Evolutionary conservation across 345 rosid species (phyloP).

Genomic region (Eucalyptus decipiens): DNA sequence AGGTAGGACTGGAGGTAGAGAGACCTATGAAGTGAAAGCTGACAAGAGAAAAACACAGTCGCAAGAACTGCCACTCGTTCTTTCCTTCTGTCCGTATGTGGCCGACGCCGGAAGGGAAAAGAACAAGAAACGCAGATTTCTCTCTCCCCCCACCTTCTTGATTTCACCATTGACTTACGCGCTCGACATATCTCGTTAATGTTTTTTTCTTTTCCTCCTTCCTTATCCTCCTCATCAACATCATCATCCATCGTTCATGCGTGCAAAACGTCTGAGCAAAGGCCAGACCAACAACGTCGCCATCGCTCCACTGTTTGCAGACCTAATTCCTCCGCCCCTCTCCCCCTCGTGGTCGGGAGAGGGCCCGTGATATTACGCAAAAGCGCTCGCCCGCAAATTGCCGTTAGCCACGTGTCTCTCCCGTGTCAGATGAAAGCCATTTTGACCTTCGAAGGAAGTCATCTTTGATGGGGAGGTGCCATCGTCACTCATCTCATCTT

Average conservation of each 20-base stretch:
- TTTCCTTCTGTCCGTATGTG: background rate
- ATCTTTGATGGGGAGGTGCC: background rate
- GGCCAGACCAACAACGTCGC: background rate
- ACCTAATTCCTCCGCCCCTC: background rate
- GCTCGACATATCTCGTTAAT: background rate
- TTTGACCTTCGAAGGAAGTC: background rate
- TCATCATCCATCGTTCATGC: background rate
- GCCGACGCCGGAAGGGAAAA: background rate
- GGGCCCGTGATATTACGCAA: background rate
- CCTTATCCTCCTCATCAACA: background rate
- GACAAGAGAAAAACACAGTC: background rate
- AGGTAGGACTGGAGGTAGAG: background rate
- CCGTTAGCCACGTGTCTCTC: background rate
- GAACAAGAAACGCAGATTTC: background rate
- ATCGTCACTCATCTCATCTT: background rate
- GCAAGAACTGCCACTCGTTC: background rate
- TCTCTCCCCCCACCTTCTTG: background rate
- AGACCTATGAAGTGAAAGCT: background rate
- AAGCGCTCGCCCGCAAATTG: background rate
- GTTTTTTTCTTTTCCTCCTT: background rate
- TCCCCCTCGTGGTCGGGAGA: background rate
- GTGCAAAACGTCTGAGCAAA: background rate
- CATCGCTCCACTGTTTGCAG: background rate
- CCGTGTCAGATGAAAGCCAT: background rate
- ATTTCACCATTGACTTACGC: background rate